phyloP scores from a whole-genome alignment of 305 asterid species.

The Rubia peregrina region DNA sequence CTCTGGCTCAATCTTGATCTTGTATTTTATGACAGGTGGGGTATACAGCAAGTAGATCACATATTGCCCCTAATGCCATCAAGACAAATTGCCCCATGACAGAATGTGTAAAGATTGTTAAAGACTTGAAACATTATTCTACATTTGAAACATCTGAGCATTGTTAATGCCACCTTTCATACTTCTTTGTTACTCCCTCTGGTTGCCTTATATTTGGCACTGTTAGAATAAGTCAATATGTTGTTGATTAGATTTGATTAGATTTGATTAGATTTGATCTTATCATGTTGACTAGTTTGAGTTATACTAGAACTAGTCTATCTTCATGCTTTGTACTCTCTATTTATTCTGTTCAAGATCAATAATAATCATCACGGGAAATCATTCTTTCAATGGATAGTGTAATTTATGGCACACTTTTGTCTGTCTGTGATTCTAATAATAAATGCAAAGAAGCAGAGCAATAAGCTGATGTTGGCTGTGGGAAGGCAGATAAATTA shows the following conservation, averaged over 20 bases:
- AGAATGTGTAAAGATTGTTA: constrained; percentile 56
- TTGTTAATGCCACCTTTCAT: background rate
- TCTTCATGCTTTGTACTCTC: too few relatives aligned
- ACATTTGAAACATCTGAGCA: background rate
- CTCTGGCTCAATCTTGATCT: background rate
- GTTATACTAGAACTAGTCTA: too few relatives aligned
- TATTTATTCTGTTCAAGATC: too few relatives aligned
- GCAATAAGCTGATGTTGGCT: constrained; percentile 40
- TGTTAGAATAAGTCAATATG: too few relatives aligned
- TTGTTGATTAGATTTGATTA: too few relatives aligned
- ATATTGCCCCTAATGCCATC: constrained; percentile 65
- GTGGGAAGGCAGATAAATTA: constrained; percentile 58
- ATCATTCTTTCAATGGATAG: too few relatives aligned
- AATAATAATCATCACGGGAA: too few relatives aligned
- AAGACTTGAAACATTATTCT: constrained; percentile 36
- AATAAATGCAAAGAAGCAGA: constrained; percentile 7
- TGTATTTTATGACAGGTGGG: constrained; percentile 45
- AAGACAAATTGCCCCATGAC: constrained; percentile 77
- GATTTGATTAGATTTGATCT: too few relatives aligned
- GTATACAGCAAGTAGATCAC: constrained; percentile 66
- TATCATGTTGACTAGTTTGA: too few relatives aligned
- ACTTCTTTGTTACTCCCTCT: background rate
- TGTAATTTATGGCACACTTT: background rate
- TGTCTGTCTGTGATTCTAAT: constrained; percentile 13
- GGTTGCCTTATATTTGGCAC: too few relatives aligned